Percentiles rank a stretch among this genome's conserved stretches.
phyloP scores from a whole-genome alignment of 805 yeast genomes.

The Saccharomycopsis synnaedendra region DNA sequence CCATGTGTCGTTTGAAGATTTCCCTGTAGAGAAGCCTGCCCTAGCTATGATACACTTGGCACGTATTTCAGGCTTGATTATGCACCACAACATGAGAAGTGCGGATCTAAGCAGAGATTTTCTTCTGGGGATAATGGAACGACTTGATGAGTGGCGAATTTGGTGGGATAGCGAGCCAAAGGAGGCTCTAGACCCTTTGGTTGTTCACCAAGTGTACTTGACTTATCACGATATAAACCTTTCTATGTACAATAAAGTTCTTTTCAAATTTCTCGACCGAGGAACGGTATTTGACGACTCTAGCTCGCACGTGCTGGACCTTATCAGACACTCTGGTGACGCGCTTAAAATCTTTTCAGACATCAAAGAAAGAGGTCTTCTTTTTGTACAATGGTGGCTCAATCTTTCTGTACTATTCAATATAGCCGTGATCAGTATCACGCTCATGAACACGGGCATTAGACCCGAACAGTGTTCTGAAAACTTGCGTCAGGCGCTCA shows the following conservation, averaged over 20 bases:
- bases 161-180: constrained; percentile 11
- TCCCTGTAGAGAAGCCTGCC: constrained; percentile 30
- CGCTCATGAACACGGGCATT: constrained; percentile 33
- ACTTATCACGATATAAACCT: neutral
- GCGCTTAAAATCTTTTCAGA: neutral
- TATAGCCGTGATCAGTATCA: constrained; percentile 31
- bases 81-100: constrained; percentile 13
- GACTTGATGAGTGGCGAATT: constrained; percentile 17
- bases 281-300: no score
- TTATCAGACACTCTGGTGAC: neutral
- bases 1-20: constrained; percentile 18
- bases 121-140: constrained; percentile 1
- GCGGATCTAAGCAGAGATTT: neutral
- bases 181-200: neutral
- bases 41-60: constrained; percentile 35
- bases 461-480: constrained; percentile 2
- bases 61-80: constrained; percentile 27
- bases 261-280: neutral
- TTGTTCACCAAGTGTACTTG: neutral
- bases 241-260: neutral
- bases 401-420: constrained; percentile 33
- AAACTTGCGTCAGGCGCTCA: constrained; percentile 10
- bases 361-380: neutral
- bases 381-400: constrained; percentile 40
- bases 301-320: no score